Percentiles rank a stretch among this genome's conserved stretches.
Conservation (phyloP, 257 asterid species). For the Verbascum thapsus region DNA sequence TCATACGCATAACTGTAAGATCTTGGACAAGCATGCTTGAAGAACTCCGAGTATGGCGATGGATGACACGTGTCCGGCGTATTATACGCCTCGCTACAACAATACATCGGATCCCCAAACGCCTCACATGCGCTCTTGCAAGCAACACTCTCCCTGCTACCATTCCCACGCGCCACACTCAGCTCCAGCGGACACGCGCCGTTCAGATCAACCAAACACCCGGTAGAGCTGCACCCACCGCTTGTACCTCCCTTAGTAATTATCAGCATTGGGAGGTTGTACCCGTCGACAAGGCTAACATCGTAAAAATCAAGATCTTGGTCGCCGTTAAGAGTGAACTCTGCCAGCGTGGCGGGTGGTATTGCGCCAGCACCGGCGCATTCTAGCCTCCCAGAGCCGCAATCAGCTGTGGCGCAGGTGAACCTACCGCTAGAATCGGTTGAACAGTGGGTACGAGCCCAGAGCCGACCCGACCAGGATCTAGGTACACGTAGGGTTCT, state of each 20-base stretch:
- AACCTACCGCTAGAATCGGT: constrained; percentile 54
- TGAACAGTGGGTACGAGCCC: constrained; percentile 89
- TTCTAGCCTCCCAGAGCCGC: constrained; percentile 79
- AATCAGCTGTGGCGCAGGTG: constrained; percentile 80
- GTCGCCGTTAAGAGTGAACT: constrained; percentile 87
- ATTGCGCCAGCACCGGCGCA: constrained; percentile 85
- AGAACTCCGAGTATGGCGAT: constrained; percentile 72
- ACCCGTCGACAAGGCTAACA: constrained; percentile 92
- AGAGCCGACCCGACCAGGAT: constrained; percentile 88
- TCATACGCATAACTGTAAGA: constrained; percentile 95
- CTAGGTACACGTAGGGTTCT: constrained; percentile 65
- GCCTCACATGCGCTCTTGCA: constrained; percentile 99
- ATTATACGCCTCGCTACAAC: constrained; percentile 81
- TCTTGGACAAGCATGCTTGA: constrained; percentile 91
- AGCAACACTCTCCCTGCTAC: constrained; percentile 58
- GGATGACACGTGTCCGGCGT: constrained; percentile 94
- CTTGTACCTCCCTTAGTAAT: constrained; percentile 71
- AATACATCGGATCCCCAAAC: constrained; percentile 74
- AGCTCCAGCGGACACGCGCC: constrained; percentile 82
- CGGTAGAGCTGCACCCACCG: constrained; percentile 82
- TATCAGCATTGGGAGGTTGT: constrained; percentile 85
- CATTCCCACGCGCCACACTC: constrained; percentile 62
- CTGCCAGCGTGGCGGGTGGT: constrained; percentile 96
- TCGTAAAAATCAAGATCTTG: constrained; percentile 89
- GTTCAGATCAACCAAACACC: constrained; percentile 83